A percentile compares a stretch with the other conserved stretches of the same genome.
phyloP scores from a whole-genome alignment of 352 stramenopile species.

The Halophytophthora batemanensis region DNA sequence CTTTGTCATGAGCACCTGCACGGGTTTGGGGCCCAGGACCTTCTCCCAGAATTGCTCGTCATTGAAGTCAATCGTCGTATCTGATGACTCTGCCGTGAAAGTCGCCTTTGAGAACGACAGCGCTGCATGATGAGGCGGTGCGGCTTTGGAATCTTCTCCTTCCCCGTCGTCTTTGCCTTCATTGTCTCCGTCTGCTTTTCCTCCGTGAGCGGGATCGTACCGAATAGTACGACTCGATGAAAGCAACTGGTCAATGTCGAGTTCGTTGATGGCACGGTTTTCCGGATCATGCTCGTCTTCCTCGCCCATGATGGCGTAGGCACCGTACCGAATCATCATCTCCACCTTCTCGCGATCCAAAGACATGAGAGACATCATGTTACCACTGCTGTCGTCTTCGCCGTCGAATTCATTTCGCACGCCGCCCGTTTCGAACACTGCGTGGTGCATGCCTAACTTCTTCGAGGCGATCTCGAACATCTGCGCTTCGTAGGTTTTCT shows the following conservation, averaged over 20 bases:
- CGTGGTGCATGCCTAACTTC: slow-evolving; percentile 98
- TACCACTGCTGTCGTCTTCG: slow-evolving; percentile 91
- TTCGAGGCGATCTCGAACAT: slow-evolving; percentile 99
- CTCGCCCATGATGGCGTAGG: slow-evolving; percentile 97
- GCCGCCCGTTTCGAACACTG: slow-evolving; percentile 94
- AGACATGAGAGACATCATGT: slow-evolving; percentile 91
- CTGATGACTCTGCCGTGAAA: slow-evolving; percentile 84
- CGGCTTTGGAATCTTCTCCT: slow-evolving; percentile 34
- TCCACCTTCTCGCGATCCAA: slow-evolving; percentile 98
- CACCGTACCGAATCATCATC: slow-evolving; percentile 97
- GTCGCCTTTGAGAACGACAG: slow-evolving; percentile 88
- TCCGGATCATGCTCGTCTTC: slow-evolving; percentile 92
- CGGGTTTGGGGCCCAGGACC: slow-evolving; percentile 81
- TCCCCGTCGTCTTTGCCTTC: slow-evolving; percentile 37
- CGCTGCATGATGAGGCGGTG: slow-evolving; percentile 49
- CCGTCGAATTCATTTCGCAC: slow-evolving; percentile 92
- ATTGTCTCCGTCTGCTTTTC: slow-evolving; percentile 38
- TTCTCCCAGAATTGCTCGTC: slow-evolving; percentile 92
- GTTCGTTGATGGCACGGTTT: slow-evolving; percentile 86
- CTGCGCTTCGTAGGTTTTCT: slow-evolving; percentile 98
- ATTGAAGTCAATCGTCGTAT: slow-evolving; percentile 89
- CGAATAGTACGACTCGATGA: slow-evolving; percentile 85
- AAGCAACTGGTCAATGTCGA: slow-evolving; percentile 86
- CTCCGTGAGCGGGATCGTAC: slow-evolving; percentile 73
- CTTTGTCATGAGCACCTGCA: slow-evolving; percentile 86